Evolutionary conservation across 2,329 filamentous ascomycete genomes (phyloP), one percentile per base, ranked within the genome.

Genomic region (Colletotrichum orbiculare): DNA sequence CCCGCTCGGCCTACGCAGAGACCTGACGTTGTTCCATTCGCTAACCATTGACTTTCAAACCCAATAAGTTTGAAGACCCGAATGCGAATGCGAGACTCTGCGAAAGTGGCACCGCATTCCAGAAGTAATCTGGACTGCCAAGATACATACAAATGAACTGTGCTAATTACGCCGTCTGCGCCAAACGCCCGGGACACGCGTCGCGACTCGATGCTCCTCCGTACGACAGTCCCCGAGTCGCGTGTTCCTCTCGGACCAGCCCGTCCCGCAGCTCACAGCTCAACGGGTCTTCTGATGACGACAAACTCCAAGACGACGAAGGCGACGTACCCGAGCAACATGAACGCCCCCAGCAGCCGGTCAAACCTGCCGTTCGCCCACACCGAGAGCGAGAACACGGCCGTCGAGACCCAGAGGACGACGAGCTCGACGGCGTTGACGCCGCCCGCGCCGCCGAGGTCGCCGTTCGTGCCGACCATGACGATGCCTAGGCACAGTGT

Each of bases 401-500:
- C 54, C 8, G 70, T 69, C 10, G 68, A 68, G 9, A 56, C 50
- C 68, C 67, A 71, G 2, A 71, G 58, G 1, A 69, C 63, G 2
- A 57, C 60, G 5, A 72, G 15, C 43, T 71, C 70, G 4, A 55
- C 35, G 4, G 61, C n/a, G 13, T 38, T 56, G 6, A 70, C 59
- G 4, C 52, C 56, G 2, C 66, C 67, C 13, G 53, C 60, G 4
- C 56, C 34, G 2, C 68, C 59, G n/a, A 70, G 46, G 0, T 59
- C 43, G 1, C 67, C 67, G 0, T 54, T 50, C 4, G 56, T 56
- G n/a, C 58, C 60, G 6, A 69, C n/a, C 65, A 71, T 69, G 34
- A 78, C 63, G 12, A 82, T 73, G 1, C 81, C 84, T 13, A 80
- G 72, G 68, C 83, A 86, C 4, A 87, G 73, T 2, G 82, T 80